Conservation (phyloP, 1,139 yeast species). For the Martiniozyma asiatica region DNA sequence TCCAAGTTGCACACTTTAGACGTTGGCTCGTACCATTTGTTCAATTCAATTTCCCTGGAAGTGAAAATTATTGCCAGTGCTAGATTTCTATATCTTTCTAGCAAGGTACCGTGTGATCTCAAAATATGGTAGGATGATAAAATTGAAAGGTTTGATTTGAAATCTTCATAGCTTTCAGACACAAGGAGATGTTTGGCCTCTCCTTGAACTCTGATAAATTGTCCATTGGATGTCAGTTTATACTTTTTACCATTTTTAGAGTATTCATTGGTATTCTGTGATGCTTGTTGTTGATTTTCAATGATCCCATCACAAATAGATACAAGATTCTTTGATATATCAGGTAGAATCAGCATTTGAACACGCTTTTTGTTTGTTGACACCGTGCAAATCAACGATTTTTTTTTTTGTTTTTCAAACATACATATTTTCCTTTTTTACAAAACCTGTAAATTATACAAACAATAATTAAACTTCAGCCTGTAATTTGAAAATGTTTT, state of each 20-base stretch:
- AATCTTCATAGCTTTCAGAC: conserved; percentile 24
- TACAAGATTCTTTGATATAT: conserved; percentile 18
- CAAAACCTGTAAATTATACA: no score
- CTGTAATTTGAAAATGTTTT: no score
- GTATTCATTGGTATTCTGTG: conserved; percentile 25
- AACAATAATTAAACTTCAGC: no score
- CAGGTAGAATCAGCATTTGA: no score
- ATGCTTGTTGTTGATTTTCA: conserved; percentile 17
- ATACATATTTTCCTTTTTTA: no score
- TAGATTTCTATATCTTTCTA: conserved; percentile 29
- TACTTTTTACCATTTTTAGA: conserved; percentile 41
- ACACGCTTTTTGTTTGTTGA: no score
- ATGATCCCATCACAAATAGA: conserved; percentile 19
- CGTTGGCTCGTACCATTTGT: conserved; percentile 39
- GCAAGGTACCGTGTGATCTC: conserved; percentile 26
- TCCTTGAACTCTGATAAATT: conserved; percentile 37
- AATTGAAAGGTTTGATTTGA: conserved; percentile 27
- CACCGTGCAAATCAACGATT: no score
- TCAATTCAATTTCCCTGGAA: conserved; percentile 36
- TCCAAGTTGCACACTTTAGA: conserved; percentile 30
- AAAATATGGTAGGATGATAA: conserved; percentile 35
- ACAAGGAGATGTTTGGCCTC: conserved; percentile 42
- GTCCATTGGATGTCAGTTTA: conserved; percentile 33
- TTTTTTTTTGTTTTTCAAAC: no score
- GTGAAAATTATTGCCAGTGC: conserved; percentile 40